Percentiles rank a stretch among this genome's conserved stretches.
phyloP scores from a whole-genome alignment of 2,329 filamentous ascomycete genomes.

The Aspergillus thermomutatus region DNA sequence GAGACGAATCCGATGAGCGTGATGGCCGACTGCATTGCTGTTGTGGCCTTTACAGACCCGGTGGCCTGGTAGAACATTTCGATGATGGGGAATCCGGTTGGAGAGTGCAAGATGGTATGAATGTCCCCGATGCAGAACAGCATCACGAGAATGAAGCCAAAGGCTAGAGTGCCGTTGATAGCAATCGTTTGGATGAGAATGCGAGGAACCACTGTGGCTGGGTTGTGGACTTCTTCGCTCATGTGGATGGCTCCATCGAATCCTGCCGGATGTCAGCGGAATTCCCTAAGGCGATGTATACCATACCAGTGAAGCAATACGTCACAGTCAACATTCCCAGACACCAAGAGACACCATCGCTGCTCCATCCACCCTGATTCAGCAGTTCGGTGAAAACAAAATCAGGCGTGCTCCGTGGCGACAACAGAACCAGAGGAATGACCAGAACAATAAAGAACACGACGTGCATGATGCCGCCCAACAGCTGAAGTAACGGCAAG shows the following conservation, averaged over 20 bases:
- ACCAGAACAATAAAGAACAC: slow-evolving; percentile 32
- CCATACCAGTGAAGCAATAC: slow-evolving; percentile 21
- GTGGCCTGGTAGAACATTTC: slow-evolving; percentile 42
- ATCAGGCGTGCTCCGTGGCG: slow-evolving; percentile 28
- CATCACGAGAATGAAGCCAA: slow-evolving; percentile 40
- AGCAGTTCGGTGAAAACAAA: slow-evolving; percentile 30
- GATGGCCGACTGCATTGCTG: slow-evolving; percentile 30
- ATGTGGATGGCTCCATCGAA: slow-evolving; percentile 50
- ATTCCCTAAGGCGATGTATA: not conserved
- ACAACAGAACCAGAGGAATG: slow-evolving; percentile 27
- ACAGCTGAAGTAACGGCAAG: slow-evolving; percentile 36
- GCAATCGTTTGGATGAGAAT: slow-evolving; percentile 45
- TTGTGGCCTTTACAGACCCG: slow-evolving; percentile 39
- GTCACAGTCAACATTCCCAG: slow-evolving; percentile 36
- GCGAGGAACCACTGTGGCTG: slow-evolving; percentile 45
- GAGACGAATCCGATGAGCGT: slow-evolving; percentile 37
- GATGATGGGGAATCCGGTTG: slow-evolving; percentile 40
- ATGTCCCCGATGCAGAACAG: slow-evolving; percentile 45
- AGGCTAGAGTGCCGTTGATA: slow-evolving; percentile 43
- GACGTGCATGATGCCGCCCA: slow-evolving; percentile 28
- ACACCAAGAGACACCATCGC: slow-evolving; percentile 31
- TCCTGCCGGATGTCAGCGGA: slow-evolving; percentile 23
- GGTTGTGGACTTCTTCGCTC: slow-evolving; percentile 45
- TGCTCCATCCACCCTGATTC: slow-evolving; percentile 30
- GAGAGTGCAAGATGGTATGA: slow-evolving; percentile 21